Percentiles rank a stretch among this genome's conserved stretches.
phyloP scores from a whole-genome alignment of 768 basidiomycete species.

The Coprinopsis sp. region DNA sequence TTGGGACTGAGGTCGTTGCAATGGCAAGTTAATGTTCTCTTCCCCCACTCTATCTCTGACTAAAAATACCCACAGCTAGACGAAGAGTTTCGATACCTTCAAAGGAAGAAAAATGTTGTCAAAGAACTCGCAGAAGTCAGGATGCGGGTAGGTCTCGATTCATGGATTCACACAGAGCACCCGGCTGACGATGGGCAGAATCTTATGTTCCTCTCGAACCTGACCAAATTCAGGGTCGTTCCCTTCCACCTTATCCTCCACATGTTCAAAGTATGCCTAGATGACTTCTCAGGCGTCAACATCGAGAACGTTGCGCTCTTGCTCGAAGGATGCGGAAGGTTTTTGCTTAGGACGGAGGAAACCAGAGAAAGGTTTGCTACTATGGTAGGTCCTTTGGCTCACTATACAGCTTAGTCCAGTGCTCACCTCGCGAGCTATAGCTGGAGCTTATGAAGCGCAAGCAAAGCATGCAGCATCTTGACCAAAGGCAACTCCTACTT shows the following conservation, averaged over 20 bases:
- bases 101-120: conserved; percentile 89
- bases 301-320: conserved; percentile 90
- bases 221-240: conserved; percentile 95
- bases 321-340: conserved; percentile 92
- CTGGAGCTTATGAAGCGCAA: conserved; percentile 94
- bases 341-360: conserved; percentile 80
- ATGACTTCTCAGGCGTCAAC: conserved; percentile 90
- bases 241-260: conserved; percentile 90
- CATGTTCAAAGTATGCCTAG: conserved; percentile 94
- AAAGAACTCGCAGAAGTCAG: conserved; percentile 85
- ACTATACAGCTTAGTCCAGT: conserved; percentile 2
- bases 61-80: conserved; percentile 58
- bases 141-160: conserved; percentile 55
- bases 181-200: conserved; percentile 52
- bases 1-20: conserved; percentile 77
- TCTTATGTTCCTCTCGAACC: conserved; percentile 77
- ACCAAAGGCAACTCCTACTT: conserved; percentile 81
- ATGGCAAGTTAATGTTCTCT: conserved; percentile 48
- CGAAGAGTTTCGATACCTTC: conserved; percentile 94
- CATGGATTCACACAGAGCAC: neutral
- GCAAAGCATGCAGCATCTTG: conserved; percentile 89
- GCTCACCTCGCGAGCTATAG: conserved; percentile 32
- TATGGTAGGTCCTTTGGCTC: conserved; percentile 56
- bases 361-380: conserved; percentile 82
- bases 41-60: conserved; percentile 3